Evolutionary conservation across 2,329 filamentous ascomycete genomes (phyloP), one percentile per base, ranked within the genome.

Genomic region (Neopestalotiopsis sp.): DNA sequence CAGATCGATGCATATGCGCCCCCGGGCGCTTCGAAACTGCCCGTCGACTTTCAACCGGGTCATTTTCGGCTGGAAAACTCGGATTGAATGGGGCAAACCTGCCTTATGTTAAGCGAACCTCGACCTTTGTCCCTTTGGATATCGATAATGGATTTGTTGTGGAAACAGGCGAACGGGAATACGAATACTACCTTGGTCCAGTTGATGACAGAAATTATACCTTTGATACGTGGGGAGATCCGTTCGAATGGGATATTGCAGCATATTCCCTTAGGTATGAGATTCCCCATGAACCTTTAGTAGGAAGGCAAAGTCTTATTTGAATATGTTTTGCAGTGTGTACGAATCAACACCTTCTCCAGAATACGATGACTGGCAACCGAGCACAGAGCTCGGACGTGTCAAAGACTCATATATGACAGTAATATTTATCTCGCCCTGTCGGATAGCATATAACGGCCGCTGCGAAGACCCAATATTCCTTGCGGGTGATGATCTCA

Each of bases 401-500:
- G 20, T 4, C 14, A 24, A 32, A 14, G n/a, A 20, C 34, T 5
- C 59, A 2, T n/a, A 62, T 10, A 61, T 67, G 57, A 67, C 65
- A 10, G 65, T 20, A 4, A 56, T 67, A 5, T 67, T 67, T 24
- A 34, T 67, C 12, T 62, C 57, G 0, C 53, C 65, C 4, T 67
- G 65, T n/a, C 58, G 65, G 3, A 67, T 67, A 1, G 13, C 61
- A 13, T 67, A 67, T 5, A 62, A 42, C 10, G 65, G 65, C 1
- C 34, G 40, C 1, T 67, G 65, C 40, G 57, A 53, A 20, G 65
- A 67, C 5, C 56, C 53, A 1, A 30, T 67, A 1, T 67, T 67
- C 20, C 57, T 30, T 1, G 65, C 65, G 2, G 34, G 17, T 6
- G 34, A 61, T 7, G 65, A 67, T 3, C 7, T 62, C 0, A 17